Conservation (phyloP, 2,329 filamentous ascomycete genomes). For the Colletotrichum zoysiae region DNA sequence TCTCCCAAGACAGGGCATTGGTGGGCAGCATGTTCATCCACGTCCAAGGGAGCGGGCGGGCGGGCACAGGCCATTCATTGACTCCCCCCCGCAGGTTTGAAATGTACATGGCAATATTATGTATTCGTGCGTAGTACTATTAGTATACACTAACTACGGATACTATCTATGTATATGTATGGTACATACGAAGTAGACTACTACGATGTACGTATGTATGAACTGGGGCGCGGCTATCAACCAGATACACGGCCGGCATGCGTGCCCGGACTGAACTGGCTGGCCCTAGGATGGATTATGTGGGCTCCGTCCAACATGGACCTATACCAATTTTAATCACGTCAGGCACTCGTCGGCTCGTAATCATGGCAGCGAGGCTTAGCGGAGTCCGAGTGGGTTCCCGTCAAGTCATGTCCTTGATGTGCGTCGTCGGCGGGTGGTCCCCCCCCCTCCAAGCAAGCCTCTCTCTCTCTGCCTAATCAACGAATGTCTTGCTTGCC, state of each 20-base stretch:
- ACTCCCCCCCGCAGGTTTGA: neutral
- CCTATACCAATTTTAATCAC: constrained; percentile 41
- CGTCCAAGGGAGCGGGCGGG: neutral
- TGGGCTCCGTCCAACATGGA: constrained; percentile 35
- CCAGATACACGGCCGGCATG: constrained; percentile 17
- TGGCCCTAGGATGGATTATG: constrained; percentile 10
- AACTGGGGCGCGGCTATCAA: constrained; percentile 24
- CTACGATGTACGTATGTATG: neutral
- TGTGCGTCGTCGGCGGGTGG: neutral
- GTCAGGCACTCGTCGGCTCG: constrained; percentile 38
- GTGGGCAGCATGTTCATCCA: constrained; percentile 2
- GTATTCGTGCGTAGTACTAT: too few species aligned
- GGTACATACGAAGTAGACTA: neutral
- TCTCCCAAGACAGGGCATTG: constrained; percentile 6
- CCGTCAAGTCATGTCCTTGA: constrained; percentile 36
- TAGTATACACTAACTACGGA: too few species aligned
- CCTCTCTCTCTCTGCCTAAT: neutral
- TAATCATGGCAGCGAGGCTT: constrained; percentile 41
- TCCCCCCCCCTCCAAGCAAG: neutral
- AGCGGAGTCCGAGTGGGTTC: constrained; percentile 41
- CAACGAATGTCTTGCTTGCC: constrained; percentile 19
- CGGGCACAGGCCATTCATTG: constrained; percentile 11
- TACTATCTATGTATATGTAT: too few species aligned
- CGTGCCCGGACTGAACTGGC: constrained; percentile 30
- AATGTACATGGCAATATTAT: neutral